Evolutionary conservation across 2,329 filamentous ascomycete genomes (phyloP).

Genomic region (Penicillium sclerotigenum): DNA sequence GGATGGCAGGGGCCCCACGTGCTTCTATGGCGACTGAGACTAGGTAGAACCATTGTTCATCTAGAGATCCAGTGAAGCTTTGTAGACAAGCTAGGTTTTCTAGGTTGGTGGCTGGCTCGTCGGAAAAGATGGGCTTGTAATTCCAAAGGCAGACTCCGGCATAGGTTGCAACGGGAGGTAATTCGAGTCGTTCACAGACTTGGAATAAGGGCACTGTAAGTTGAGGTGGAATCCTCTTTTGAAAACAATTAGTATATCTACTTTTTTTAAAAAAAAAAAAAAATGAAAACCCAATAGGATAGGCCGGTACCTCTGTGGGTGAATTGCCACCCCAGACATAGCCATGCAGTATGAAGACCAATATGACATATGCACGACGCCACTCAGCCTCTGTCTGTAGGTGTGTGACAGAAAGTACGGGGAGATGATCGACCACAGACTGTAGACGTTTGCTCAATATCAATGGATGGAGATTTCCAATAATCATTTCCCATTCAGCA

Average conservation of each 20-base stretch:
- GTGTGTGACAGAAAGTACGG: conserved; percentile 76
- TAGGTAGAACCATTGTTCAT: conserved; percentile 98
- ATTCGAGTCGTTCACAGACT: conserved; percentile 72
- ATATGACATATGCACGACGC: conserved; percentile 77
- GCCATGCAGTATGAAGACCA: conserved; percentile 76
- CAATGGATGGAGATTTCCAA: conserved; percentile 79
- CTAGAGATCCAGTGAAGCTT: conserved; percentile 89
- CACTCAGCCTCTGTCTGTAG: conserved; percentile 85
- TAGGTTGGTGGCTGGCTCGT: conserved; percentile 76
- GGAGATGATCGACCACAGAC: conserved; percentile 73
- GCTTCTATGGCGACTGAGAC: conserved; percentile 95
- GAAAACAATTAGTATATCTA: conserved; percentile 1
- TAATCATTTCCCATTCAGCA: conserved; percentile 86
- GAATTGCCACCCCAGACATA: conserved; percentile 85
- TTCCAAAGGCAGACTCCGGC: conserved; percentile 93
- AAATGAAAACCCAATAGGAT: background rate
- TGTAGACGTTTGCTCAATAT: conserved; percentile 82
- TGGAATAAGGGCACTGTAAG: conserved; percentile 79
- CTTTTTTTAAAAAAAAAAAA: background rate
- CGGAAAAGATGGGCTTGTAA: conserved; percentile 83
- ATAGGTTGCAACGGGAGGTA: conserved; percentile 92
- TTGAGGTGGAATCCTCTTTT: conserved; percentile 66
- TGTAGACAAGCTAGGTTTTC: conserved; percentile 84
- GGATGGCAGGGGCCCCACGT: conserved; percentile 79
- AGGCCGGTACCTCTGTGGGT: conserved; percentile 61